Evolutionary conservation across 2,329 filamentous ascomycete species (phyloP), one percentile per base, ranked within the genome.

Genomic region (Clonostachys rosea): DNA sequence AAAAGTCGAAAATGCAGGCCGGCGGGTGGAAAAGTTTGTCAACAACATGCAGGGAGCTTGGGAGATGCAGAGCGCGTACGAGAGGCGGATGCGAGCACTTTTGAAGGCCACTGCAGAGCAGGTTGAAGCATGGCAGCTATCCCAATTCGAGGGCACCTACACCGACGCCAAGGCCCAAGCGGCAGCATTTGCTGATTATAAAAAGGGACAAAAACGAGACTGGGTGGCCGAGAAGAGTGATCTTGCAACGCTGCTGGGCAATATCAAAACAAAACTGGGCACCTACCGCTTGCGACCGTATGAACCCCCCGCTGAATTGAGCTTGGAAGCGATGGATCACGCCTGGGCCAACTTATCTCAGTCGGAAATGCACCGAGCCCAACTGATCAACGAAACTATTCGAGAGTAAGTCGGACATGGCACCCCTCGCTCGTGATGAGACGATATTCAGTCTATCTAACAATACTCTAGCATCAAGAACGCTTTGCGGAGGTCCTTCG

Each of bases 221-320:
- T 99, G 94, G 94, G 94, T 99, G 30, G 94, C 90, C 2, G 94
- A 99, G 71, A 97, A 96, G 76, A 95, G 90, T 49, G 94, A 99
- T 61, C 75, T 99, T 48, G 90, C 91, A 35, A 94, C 92, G 5
- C 71, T 99, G 50, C 73, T 99, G 47, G 94, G 94, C 35, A 99
- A 99, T 67, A 97, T 99, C 77, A 97, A 96, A 75, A 99, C 94
- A 1, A 99, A 99, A 67, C 76, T 99, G 57, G 91, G 89, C 57
- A 99, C 94, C 39, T 99, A 99, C 65, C 84, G 91, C 44, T 71
- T 99, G 47, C 83, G 89, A 51, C 87, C 92, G 7, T 99, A 99
- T 60, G 87, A 95, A 43, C 94, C 94, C 35, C 94, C 94, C 4
- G 75, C 79, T 46, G 89, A 96, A 57, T 70, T 99, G 53, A 86